phyloP scores from a whole-genome alignment of 169 alveolate species.

The Eimeria tenella region DNA sequence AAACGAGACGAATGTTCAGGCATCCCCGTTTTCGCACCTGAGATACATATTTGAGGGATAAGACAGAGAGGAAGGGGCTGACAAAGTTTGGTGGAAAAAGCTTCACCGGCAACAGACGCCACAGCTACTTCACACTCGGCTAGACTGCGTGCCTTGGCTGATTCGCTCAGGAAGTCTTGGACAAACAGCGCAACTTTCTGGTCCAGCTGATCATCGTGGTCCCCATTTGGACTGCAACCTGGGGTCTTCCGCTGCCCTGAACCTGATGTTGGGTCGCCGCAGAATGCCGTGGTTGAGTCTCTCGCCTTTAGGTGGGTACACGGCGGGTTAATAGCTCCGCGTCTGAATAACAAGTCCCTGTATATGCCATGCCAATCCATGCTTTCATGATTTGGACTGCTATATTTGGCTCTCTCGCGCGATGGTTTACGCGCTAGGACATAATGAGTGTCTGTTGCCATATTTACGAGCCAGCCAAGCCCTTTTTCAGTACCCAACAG shows the following conservation, averaged over 20 bases:
- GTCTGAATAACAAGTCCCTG: constrained; percentile 35
- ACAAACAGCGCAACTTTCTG: constrained; percentile 6
- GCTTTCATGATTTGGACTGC: background rate
- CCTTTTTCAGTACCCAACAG: no score
- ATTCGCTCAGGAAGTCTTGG: constrained; percentile 64
- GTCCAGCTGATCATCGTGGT: background rate
- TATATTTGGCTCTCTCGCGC: background rate
- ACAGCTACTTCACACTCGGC: background rate
- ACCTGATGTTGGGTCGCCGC: background rate
- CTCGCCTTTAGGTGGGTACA: constrained; percentile 12
- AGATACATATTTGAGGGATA: background rate
- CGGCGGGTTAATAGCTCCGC: constrained; percentile 60
- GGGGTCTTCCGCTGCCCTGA: background rate
- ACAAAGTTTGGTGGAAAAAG: background rate
- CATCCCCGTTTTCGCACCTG: constrained; percentile 68
- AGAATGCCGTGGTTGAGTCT: background rate
- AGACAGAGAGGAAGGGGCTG: background rate
- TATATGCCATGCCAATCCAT: constrained; percentile 70
- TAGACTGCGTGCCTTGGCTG: constrained; percentile 1
- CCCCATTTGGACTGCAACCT: background rate
- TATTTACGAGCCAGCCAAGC: background rate
- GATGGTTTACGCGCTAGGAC: background rate
- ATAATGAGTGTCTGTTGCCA: constrained; percentile 4
- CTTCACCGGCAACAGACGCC: background rate
- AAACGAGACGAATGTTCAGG: constrained; percentile 10